Base-by-base conservation (phyloP, 352 stramenopile species). In the Albugo laibachii region DNA sequence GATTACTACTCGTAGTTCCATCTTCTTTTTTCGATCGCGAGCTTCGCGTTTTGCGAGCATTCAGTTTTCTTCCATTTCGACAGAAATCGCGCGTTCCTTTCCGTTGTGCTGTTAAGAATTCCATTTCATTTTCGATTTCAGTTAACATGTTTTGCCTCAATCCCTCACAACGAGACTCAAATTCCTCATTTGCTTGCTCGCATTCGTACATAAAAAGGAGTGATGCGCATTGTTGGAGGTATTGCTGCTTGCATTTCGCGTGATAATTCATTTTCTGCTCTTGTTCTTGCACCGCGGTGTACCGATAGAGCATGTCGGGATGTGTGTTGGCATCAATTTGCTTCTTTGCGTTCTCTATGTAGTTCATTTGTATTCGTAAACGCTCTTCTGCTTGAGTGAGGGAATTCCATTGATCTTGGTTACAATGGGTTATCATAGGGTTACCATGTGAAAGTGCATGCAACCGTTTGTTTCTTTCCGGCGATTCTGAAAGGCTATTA, bases 91-190 rank as follows among this genome's bases (percentile, higher is more conserved):
- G 13, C 42, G 56, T 66, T 41, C 71, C 69, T 20, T 77, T 81
- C 44, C 68, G 71, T 54, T 88, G 70, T 48, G 82, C 75, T 41
- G 75, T 60, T 24, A 84, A 61, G 47, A 83, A 79, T 52, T 88
- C 72, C 59, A 88, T 85, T 58, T 88, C 76, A 36, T 84, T 62
- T 39, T 84, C 68, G 58, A 88, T 88, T 56, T 88, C 76, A 20
- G 85, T 73, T 19, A 88, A 59, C 76, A 88, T 88, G 49, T 85
- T 73, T 19, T 85, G 68, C 15, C 75, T 70, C 45, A 88, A 55
- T 52, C 81, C 83, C 35, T 82, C 74, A 53, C 76, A 88, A 24
- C 71, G 66, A 48, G 83, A 47, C 40, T 79, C 56, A 40, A 74
- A 87, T 57, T 87, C 75, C 36, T 70, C 78, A 38, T 67, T 74